Evolutionary conservation across 169 alveolate genomes (phyloP), one percentile per base, ranked within the genome.

Genomic region (Cryptosporidium sp.): DNA sequence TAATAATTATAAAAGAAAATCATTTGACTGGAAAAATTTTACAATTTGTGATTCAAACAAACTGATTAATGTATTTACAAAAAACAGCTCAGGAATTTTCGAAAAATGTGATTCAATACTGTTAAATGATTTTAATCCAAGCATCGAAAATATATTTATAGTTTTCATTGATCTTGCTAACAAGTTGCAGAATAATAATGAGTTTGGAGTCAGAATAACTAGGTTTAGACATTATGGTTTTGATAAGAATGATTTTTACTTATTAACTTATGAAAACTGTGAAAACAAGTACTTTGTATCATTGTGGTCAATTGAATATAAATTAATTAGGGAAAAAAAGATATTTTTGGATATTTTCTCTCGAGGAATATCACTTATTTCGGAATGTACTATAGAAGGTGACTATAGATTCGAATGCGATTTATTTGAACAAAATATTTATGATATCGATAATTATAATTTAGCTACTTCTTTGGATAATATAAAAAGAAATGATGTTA

Each of bases 21-120:
- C 87, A 21, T 80, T 61, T 23, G 4, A 41, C 45, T 80, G 87
- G 87, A 62, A 62, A 31, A 80, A 80, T 26, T 16, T 6, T 21
- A 4, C 52, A 23, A 31, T 37, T 33, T n/a, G 29, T 10, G 31
- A 51, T 14, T 33, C 33, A 48, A 21, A 21, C 26, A 48, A 29
- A 71, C 43, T 39, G 33, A 39, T 48, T 3, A 73, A 55, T 52
- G 41, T 73, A 52, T 73, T n/a, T 58, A 51, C 55, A 18, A 73
- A 55, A 35, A 39, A 52, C 33, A 12, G 14, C 21, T 26, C 39
- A 23, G 86, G 70, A 52, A 29, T 51, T n/a, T 33, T 73, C 55
- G 58, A 52, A 73, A 55, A 21, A 10, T 52, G 70, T 55, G 37
- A 52, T 37, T 73, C 84, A 51, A 23, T 73, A 29, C n/a, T 52